phyloP scores from a whole-genome alignment of 345 rosid species.

The Geranium rotundifolium region DNA sequence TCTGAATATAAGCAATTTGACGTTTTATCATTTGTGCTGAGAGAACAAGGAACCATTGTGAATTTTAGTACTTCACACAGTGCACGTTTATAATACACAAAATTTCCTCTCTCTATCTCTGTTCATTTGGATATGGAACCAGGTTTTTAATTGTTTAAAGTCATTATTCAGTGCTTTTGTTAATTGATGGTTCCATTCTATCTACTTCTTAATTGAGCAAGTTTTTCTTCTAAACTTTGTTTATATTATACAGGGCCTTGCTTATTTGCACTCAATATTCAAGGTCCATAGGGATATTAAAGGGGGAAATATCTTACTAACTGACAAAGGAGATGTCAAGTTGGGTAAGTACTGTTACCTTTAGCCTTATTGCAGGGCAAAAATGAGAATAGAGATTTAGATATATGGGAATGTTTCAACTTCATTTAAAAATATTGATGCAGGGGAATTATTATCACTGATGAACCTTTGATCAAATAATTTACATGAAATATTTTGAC shows the following conservation, averaged over 20 bases:
- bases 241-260: conserved; percentile 61
- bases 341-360: conserved; percentile 59
- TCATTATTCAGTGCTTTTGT: background rate
- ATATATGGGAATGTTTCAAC: background rate
- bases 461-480: background rate
- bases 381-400: background rate
- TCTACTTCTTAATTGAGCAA: conserved; percentile 7
- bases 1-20: conserved; percentile 4
- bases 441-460: background rate
- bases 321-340: conserved; percentile 99
- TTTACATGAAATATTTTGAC: background rate
- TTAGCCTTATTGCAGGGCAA: background rate
- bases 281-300: conserved; percentile 98
- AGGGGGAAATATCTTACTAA: conserved; percentile 95
- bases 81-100: background rate
- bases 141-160: background rate
- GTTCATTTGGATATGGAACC: background rate
- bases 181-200: background rate
- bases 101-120: background rate
- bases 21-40: background rate
- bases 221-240: conserved; percentile 14
- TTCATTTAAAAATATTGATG: background rate
- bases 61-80: background rate
- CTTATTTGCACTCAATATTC: conserved; percentile 90
- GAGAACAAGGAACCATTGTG: background rate